Evolutionary conservation across 768 basidiomycete genomes (phyloP), one percentile per base, ranked within the genome.

Genomic region (Rhizopogon salebrosus): DNA sequence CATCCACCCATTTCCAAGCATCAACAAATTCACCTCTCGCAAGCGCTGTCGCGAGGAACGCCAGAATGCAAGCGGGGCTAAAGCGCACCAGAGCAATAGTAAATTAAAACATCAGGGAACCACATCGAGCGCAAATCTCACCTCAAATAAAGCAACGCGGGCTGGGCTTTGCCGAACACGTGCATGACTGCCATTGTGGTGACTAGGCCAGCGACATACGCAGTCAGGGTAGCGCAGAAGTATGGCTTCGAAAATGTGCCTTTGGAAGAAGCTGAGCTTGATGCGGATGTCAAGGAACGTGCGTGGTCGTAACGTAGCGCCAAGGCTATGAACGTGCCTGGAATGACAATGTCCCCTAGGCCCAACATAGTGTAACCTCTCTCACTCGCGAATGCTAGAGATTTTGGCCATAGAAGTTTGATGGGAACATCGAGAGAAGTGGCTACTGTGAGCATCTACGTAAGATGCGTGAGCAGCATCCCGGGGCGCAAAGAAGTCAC

Each of bases 111-210:
- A 7, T 40, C 7, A 1, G 31, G 38, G 27, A 48, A 13, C 38
- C 46, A 34, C 24, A 41, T 53, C 41, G 49, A 34, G 48, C 35
- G 14, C 34, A 13, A 20, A 36, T 52, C 80, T 62, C 60, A 88
- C 89, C 87, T 89, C 56, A 99, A 78, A 70, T 98, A 99, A 41
- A 99, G 73, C 51, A 99, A 70, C 2, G 95, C 95, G 1, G 95
- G 95, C 61, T 99, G 95, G 3, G 90, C 92, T 6, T 75, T 77
- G 29, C 75, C 73, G 59, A 83, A 85, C 37, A 70, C 62, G 62
- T 95, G 90, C 93, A 97, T 92, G 22, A 95, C 89, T 0, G 67
- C 62, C 82, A 97, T 92, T 7, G 95, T 95, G 13, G 75, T 76
- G 16, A 73, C 67, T 29, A 98, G 78, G 2, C 92, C 94, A 34